Evolutionary conservation across 2,329 filamentous ascomycete species (phyloP), one percentile per base, ranked within the genome.

Genomic region (Grosmannia serpens): DNA sequence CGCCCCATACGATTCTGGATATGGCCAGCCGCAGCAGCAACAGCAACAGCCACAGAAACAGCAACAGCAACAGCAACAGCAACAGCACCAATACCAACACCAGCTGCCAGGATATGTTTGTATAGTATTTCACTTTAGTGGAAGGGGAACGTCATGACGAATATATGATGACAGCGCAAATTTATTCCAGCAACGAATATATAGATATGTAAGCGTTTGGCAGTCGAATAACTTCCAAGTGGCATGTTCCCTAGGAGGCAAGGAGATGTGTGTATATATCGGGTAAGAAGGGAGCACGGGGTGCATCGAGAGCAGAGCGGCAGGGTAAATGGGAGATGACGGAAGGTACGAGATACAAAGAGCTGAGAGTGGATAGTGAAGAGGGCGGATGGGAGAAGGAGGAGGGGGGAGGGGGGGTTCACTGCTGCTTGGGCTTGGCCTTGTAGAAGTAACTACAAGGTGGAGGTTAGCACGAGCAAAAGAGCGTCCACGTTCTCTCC

Each of bases 361-460:
- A 51, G 26, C 27, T 20, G 27, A 17, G 26, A 51, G 26, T 29
- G 26, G 3, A n/a, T 15, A 53, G 50, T 1, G 8, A 22, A 22
- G 50, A 35, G 50, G 20, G 27, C n/a, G 6, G 15, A 13, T 22
- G 46, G 11, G 46, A 11, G 5, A n/a, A 27, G 49, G 20, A 7
- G 17, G 41, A 44, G 5, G 8, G 20, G 41, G 3, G 17, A 15
- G 20, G 41, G 20, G 4, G 8, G 10, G 6, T 29, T 44, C 59
- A 70, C 65, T 67, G 59, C 60, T 67, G 68, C 64, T 70, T 69
- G 56, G 64, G 66, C 64, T 68, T 70, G 56, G 66, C 65, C 67
- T 70, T 71, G 65, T 69, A 67, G 52, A 71, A 67, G 63, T 70
- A 72, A 53, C 70, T 72, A 56, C 3, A 2, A 15, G 20, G n/a